Evolutionary conservation across 176 grass and related monocot species (phyloP).

Genomic region (Urochloa ruziziensis): DNA sequence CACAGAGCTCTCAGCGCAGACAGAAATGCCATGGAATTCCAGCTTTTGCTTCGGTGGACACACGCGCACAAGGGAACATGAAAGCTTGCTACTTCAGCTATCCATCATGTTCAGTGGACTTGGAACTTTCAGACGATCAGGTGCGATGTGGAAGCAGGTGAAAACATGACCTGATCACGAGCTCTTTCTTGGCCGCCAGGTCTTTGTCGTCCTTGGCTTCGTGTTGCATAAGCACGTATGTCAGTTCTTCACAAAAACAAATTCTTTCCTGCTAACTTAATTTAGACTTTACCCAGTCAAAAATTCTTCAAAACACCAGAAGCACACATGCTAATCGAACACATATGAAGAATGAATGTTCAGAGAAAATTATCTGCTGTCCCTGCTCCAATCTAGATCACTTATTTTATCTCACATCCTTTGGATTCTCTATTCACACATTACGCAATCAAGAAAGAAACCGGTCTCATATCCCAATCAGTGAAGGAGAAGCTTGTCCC

Average conservation of each 20-base stretch:
- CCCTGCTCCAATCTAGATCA: slow-evolving; percentile 11
- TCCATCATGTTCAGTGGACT: neutral
- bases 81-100: slow-evolving; percentile 9
- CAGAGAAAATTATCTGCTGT: slow-evolving; percentile 20
- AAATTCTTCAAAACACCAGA: neutral
- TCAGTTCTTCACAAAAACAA: neutral
- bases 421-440: slow-evolving; percentile 20
- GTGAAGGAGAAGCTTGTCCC: slow-evolving; percentile 12
- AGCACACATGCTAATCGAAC: neutral
- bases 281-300: neutral
- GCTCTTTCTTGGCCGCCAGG: neutral
- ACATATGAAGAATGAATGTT: slow-evolving; percentile 12
- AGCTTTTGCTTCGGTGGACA: neutral
- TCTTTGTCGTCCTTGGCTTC: neutral
- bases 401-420: slow-evolving; percentile 18
- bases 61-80: neutral
- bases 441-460: slow-evolving; percentile 28
- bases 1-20: neutral
- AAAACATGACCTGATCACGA: slow-evolving; percentile 9
- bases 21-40: neutral
- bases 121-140: neutral
- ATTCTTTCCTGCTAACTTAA: neutral
- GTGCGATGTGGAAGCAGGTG: slow-evolving; percentile 20
- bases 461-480: slow-evolving; percentile 25
- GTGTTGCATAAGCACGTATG: slow-evolving; percentile 12